Evolutionary conservation across 768 basidiomycete genomes (phyloP), one percentile per base, ranked within the genome.

Genomic region (Tricholoma bakamatsutake): DNA sequence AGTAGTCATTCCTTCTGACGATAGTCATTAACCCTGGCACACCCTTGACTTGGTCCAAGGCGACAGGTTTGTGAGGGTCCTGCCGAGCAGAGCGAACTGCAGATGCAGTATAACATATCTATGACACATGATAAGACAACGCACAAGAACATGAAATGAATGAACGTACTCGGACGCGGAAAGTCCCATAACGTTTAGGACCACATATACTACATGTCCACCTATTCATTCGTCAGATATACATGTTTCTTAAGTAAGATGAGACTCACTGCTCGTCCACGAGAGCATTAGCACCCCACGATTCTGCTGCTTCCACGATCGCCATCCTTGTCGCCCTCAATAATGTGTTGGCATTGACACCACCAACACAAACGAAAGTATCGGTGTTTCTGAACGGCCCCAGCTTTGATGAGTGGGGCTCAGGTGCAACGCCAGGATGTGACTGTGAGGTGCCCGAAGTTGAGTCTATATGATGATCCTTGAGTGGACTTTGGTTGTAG

Each of bases 11-110:
- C 48, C 83, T 75, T 47, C 70, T 71, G 50, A 84, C 24, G 64
- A 90, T 80, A 37, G 85, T 89, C 89, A 90, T 91, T 30, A 89
- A 76, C 8, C 88, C 89, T 2, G 85, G 84, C 5, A 90, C 76
- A 59, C 79, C 77, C 60, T 72, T 78, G 49, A 79, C 82, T 56
- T 79, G 76, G 56, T 86, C 80, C 47, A 88, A 65, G 1, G 81
- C 80, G 24, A 89, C 80, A 1, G 87, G 87, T 24, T 73, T 75
- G 61, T 77, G 78, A 12, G 87, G 81, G 66, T 90, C 86, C 2
- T 73, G 68, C 2, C 60, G 60, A 7, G 69, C 63, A 2, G 83
- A 81, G 50, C 76, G 79, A 2, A 83, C 79, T 4, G 85, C 84
- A 3, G 70, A 75, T 6, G 85, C 88, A 17, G 67, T 72, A 61